phyloP scores from a whole-genome alignment of 768 basidiomycete species.

The Inosperma sp. region DNA sequence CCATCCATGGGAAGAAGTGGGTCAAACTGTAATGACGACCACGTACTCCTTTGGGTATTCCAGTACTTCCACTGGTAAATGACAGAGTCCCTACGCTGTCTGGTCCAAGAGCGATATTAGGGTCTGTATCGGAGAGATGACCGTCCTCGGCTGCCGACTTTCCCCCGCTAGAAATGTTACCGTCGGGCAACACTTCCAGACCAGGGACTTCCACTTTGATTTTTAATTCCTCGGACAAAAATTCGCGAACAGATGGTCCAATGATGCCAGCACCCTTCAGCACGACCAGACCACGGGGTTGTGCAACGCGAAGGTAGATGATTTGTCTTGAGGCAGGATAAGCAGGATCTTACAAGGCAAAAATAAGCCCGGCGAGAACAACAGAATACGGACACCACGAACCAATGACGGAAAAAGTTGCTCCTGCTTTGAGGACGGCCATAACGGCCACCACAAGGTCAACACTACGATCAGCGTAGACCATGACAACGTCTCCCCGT shows the following conservation, averaged over 20 bases:
- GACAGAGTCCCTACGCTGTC: conserved; percentile 92
- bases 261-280: conserved; percentile 87
- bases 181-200: conserved; percentile 64
- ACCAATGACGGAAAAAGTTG: conserved; percentile 97
- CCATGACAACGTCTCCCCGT: conserved; percentile 95
- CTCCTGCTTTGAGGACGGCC: conserved; percentile 93
- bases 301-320: conserved; percentile 89
- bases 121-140: conserved; percentile 63
- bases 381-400: conserved; percentile 9
- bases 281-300: conserved; percentile 85
- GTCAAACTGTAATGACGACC: conserved; percentile 95
- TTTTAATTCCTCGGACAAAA: conserved; percentile 68
- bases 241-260: conserved; percentile 75
- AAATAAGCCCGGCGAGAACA: conserved; percentile 8
- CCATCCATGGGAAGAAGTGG: conserved; percentile 99
- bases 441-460: conserved; percentile 97
- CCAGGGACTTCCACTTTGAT: conserved; percentile 92
- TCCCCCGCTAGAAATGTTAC: conserved; percentile 62
- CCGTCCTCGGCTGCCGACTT: conserved; percentile 54
- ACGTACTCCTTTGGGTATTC: conserved; percentile 96
- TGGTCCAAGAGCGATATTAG: conserved; percentile 83
- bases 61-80: conserved; percentile 96
- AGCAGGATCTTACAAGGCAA: conserved; percentile 68
- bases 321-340: conserved; percentile 93
- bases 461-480: conserved; percentile 93